Conservation (phyloP, 1,284 basidiomycete genomes). For the Leccinum subrobustum region DNA sequence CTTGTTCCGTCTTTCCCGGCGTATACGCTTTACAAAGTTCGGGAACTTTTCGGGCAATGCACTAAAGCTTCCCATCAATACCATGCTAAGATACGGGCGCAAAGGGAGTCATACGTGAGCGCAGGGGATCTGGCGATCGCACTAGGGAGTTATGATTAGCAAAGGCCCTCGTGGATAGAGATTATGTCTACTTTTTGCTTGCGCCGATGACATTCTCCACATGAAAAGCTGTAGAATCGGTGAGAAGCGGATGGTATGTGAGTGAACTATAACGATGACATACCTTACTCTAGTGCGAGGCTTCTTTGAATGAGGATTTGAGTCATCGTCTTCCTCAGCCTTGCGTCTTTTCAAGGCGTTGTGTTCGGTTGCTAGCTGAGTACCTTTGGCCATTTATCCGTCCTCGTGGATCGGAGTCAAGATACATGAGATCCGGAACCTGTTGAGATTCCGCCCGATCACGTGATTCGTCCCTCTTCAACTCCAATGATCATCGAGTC, state of each 20-base stretch:
- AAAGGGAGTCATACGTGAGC: conserved; percentile 55
- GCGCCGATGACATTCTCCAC: conserved; percentile 79
- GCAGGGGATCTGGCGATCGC: conserved; percentile 78
- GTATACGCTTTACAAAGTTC: conserved; percentile 84
- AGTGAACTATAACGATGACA: conserved; percentile 9
- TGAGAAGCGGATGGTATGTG: conserved; percentile 6
- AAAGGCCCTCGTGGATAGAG: conserved; percentile 6
- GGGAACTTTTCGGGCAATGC: conserved; percentile 77
- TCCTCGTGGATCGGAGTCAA: conserved; percentile 34
- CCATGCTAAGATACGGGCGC: conserved; percentile 6
- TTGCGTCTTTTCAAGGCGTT: conserved; percentile 56
- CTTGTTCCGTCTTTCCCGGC: conserved; percentile 80
- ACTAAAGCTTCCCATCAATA: conserved; percentile 42
- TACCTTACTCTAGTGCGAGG: conserved; percentile 72
- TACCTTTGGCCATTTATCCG: conserved; percentile 28
- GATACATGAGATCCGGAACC: conserved; percentile 4
- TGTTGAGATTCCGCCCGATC: conserved; percentile 15
- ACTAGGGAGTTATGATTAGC: conserved; percentile 44
- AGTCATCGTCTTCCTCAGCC: conserved; percentile 55
- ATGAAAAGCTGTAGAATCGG: conserved; percentile 64
- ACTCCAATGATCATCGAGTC: conserved; percentile 14
- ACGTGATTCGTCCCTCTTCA: conserved; percentile 22
- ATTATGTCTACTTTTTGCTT: conserved; percentile 67
- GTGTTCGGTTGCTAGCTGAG: conserved; percentile 21
- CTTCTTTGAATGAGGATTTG: conserved; percentile 55